Evolutionary conservation across 2,329 filamentous ascomycete species (phyloP), one percentile per base, ranked within the genome.

Genomic region (Penicillium sp.): DNA sequence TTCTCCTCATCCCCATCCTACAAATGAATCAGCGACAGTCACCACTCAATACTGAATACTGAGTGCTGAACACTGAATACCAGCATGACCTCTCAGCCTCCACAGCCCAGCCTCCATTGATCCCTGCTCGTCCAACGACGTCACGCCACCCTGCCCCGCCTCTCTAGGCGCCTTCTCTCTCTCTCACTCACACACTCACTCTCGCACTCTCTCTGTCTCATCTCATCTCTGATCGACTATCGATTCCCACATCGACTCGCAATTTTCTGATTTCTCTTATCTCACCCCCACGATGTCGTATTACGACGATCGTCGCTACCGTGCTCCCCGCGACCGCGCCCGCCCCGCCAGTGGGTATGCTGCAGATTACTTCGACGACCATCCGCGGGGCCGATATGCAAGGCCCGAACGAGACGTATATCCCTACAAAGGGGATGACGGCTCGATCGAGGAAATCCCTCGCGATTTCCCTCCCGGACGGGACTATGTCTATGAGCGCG

Each of bases 391-490:
- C 21, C 49, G 36, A 24, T 43, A 61, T 48, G 37, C 51, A 44
- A 51, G 56, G 21, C 18, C 53, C 39, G 61, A 63, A 2, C 51
- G 58, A 29, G 56, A 60, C 5, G 36, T 64, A 46, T 62, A 63
- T 52, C 64, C 59, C 46, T 55, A 46, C 18, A 87, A 92, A 68
- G 87, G 91, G 65, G 91, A 87, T 70, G 86, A 87, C 39, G 76
- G 87, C 21, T 86, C 86, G 2, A 26, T 95, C 67, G 92, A 96
- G 74, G 90, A 95, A 74, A 85, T 95, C 54, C 84, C 85, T 58
- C 86, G 91, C 60, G 89, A 95, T 62, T 96, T 95, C 65, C 90
- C 90, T 26, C 89, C 90, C 6, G 87, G 86, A 30, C 63, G 67
- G 5, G 85, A 81, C 30, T 69, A 71, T 50, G 65, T 59, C 46